Percentiles rank a stretch among this genome's conserved stretches.
phyloP scores from a whole-genome alignment of 108 stramenopile species.

The Thalassiosira profunda region DNA sequence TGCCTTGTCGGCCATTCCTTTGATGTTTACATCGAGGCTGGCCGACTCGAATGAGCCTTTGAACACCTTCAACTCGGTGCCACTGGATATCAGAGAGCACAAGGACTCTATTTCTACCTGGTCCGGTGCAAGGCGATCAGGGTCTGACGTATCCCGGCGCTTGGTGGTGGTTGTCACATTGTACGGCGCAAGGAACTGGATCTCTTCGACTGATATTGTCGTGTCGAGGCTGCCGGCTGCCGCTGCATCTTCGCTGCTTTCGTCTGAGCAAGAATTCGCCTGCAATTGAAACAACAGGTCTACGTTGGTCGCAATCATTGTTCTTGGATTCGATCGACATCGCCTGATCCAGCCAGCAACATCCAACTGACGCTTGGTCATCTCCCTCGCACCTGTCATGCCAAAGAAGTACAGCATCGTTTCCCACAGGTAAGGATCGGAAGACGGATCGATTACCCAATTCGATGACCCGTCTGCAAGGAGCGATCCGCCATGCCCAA shows the following conservation, averaged over 20 bases:
- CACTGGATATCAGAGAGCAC: slow-evolving; percentile 90
- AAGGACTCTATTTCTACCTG: slow-evolving; percentile 75
- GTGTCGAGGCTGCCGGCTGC: too few relatives aligned
- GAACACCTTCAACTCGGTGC: slow-evolving; percentile 94
- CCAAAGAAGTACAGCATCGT: slow-evolving; percentile 94
- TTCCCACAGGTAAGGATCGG: slow-evolving; percentile 70
- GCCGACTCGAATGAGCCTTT: slow-evolving; percentile 86
- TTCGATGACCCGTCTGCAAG: slow-evolving; percentile 66
- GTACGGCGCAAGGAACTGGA: slow-evolving; percentile 68
- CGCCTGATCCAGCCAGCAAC: slow-evolving; percentile 81
- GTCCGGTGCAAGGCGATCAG: slow-evolving; percentile 41
- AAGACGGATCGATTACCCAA: slow-evolving; percentile 80
- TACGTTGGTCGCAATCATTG: slow-evolving; percentile 74
- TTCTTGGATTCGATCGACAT: slow-evolving; percentile 45
- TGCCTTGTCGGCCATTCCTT: slow-evolving; percentile 83
- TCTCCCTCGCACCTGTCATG: slow-evolving; percentile 57
- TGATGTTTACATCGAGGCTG: slow-evolving; percentile 84
- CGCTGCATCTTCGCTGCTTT: neutral
- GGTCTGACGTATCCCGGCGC: slow-evolving; percentile 18
- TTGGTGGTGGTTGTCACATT: slow-evolving; percentile 58
- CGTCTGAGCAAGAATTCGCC: neutral
- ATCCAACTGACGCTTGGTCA: slow-evolving; percentile 59
- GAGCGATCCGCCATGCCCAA: slow-evolving; percentile 66
- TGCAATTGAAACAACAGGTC: slow-evolving; percentile 79
- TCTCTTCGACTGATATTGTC: slow-evolving; percentile 48